These are phyloP conservation scores for Eucalyptus sp. DNA, from an alignment of 345 rosid genomes.

Conservation along the genomic window DNA sequence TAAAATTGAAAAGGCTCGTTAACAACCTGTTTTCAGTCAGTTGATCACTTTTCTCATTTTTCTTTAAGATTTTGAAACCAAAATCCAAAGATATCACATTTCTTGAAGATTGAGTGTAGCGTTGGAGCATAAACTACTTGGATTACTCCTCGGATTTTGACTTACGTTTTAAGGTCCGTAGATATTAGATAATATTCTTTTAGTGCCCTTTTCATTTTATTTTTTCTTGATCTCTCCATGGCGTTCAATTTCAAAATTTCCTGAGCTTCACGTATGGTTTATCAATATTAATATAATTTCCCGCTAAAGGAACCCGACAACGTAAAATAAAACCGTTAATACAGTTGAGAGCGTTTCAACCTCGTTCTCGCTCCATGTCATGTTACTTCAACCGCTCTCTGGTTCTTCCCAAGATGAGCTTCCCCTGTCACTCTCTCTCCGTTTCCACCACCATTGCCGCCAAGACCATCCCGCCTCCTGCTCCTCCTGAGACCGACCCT, in stretches of 20 bases:
- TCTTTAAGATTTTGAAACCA: not conserved
- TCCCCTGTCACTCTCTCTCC: not conserved
- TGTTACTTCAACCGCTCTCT: constrained; percentile 2
- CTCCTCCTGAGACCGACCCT: not conserved
- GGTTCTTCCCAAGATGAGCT: not conserved
- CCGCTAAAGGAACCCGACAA: not conserved
- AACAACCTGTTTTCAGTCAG: not conserved
- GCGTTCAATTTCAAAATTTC: not conserved
- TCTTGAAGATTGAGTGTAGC: not conserved
- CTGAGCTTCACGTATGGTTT: not conserved
- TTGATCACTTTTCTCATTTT: too few relatives aligned
- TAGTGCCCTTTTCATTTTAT: not conserved
- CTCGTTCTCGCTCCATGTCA: not conserved
- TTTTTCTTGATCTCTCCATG: not conserved
- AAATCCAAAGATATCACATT: not conserved
- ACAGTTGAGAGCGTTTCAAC: not conserved
- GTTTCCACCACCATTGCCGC: not conserved
- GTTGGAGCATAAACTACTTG: accelerated
- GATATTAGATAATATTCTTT: not conserved
- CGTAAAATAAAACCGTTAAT: not conserved
- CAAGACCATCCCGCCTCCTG: not conserved
- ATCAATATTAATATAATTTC: not conserved
- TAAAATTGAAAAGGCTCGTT: not conserved
- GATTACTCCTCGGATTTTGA: not conserved
- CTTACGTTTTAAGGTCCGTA: not conserved